Base-by-base conservation (phyloP, 176 grass and related monocot genomes). In the Phyllostachys edulis region DNA sequence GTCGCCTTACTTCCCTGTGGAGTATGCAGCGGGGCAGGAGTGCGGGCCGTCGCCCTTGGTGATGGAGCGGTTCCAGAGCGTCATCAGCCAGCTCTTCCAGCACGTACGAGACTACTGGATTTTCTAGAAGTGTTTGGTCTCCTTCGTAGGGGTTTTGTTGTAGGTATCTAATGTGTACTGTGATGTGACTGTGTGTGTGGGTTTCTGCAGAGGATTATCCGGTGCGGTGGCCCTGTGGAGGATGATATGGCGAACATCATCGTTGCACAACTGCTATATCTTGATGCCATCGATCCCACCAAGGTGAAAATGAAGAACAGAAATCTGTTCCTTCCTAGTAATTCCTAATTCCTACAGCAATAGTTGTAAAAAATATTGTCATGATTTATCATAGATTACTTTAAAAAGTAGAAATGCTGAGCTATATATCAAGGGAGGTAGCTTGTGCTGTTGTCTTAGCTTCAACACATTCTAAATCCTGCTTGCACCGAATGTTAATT, bases 71-170 rank as follows among this genome's bases (percentile, higher is more conserved):
- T 93, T 98, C 68, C 93, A 98, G 64, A 82, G 96, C 59, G 87
- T 98, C 50, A 88, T 93, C 76, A 92, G 90, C 67, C 89, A 98
- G 80, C 96, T 98, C 80, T 98, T 98, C 56, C 91, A 98, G 73
- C 96, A 98, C 7, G 92, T 97, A 91, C 4, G 85, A 9, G 24
- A 64, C 21, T 36, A 66, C 34, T 29, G 5, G 14, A 73, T 56
- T 73, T 9, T 59, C 2, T 49, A 59, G 1, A 60, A 81, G 41
- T 42, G 50, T 65, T 86, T 56, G 3, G 0, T 32, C 59, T 90
- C 4, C 20, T 71, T 71, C 61, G 16, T 73, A 23, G 56, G 46
- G 41, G 2, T n/a, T 71, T 50, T 71, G 32, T 34, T 34, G 4
- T 29, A 59, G 42, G 24, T 73, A 5, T 75, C 26, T 38, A 21